Conservation (phyloP, 352 stramenopile species). For the Phytopythium boreale region DNA sequence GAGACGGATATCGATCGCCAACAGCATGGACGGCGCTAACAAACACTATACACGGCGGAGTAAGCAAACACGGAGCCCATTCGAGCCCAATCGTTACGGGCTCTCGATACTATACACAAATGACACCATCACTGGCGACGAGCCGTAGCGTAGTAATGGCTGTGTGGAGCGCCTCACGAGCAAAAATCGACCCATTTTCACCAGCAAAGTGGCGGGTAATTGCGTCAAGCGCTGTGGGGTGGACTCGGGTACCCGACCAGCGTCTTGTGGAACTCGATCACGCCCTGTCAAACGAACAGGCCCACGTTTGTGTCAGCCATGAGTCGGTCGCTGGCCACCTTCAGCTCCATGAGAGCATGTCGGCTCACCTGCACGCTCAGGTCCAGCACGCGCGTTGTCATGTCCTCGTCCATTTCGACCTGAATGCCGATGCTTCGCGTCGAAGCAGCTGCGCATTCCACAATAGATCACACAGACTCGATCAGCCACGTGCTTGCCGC, state of each 20-base stretch:
- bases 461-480: neutral
- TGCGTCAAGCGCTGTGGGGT: slow-evolving; percentile 19
- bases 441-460: slow-evolving; percentile 39
- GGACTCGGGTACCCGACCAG: slow-evolving; percentile 45
- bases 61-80: neutral
- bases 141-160: no score
- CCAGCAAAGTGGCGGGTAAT: neutral
- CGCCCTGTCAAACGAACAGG: slow-evolving; percentile 28
- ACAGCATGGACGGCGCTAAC: neutral
- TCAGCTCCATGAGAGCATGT: neutral
- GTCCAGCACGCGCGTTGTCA: slow-evolving; percentile 76
- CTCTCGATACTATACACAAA: neutral
- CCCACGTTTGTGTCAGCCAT: neutral
- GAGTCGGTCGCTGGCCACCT: neutral
- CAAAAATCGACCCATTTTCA: neutral
- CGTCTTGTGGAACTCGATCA: slow-evolving; percentile 71
- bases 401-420: slow-evolving; percentile 77
- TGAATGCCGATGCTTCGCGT: slow-evolving; percentile 71
- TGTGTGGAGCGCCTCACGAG: neutral
- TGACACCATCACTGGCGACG: no score
- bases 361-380: slow-evolving; percentile 63
- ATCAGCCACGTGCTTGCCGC: slow-evolving; percentile 7
- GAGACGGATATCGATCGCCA: neutral
- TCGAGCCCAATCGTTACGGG: neutral
- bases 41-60: neutral